Percentiles rank a stretch among this genome's conserved stretches.
Evolutionary conservation across 2,329 filamentous ascomycete species (phyloP).

Genomic region (Pseudogymnoascus sp.): DNA sequence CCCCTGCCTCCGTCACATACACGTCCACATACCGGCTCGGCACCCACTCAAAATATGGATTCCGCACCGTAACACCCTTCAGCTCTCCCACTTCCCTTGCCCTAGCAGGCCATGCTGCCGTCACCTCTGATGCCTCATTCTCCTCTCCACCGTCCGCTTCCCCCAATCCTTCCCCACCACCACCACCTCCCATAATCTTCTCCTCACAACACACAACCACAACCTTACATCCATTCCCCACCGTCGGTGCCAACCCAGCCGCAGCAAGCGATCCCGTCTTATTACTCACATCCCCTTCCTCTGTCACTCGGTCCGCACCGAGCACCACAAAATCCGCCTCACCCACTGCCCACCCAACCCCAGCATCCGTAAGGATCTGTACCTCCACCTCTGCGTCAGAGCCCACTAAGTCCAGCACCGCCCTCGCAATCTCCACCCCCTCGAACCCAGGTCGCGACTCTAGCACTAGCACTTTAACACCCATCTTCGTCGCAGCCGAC

Average conservation of each 20-base stretch:
- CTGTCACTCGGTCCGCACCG: constrained; percentile 54
- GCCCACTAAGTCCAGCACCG: constrained; percentile 32
- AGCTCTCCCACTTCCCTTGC: constrained; percentile 10
- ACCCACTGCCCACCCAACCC: constrained; percentile 43
- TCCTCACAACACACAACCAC: constrained; percentile 51
- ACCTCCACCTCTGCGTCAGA: constrained; percentile 25
- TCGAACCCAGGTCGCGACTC: constrained; percentile 62
- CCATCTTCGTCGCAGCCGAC: constrained; percentile 30
- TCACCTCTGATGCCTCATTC: constrained; percentile 45
- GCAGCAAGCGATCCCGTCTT: constrained; percentile 57
- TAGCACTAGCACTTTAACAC: constrained; percentile 43
- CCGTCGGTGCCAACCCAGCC: constrained; percentile 44
- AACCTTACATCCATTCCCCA: constrained; percentile 38
- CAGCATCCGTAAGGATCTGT: constrained; percentile 47
- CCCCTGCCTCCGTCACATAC: constrained; percentile 26
- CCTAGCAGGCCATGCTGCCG: constrained; percentile 34
- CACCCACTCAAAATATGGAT: constrained; percentile 32
- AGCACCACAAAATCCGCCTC: constrained; percentile 51
- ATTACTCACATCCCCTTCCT: constrained; percentile 52
- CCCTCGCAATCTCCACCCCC: constrained; percentile 42
- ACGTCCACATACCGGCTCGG: constrained; percentile 22
- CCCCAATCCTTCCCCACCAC: constrained; percentile 25
- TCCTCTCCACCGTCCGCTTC: constrained; percentile 37
- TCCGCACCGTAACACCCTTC: constrained; percentile 26
- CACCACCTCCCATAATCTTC: constrained; percentile 42